Evolutionary conservation across 768 basidiomycete genomes (phyloP).

Genomic region (Tricholoma sp.): DNA sequence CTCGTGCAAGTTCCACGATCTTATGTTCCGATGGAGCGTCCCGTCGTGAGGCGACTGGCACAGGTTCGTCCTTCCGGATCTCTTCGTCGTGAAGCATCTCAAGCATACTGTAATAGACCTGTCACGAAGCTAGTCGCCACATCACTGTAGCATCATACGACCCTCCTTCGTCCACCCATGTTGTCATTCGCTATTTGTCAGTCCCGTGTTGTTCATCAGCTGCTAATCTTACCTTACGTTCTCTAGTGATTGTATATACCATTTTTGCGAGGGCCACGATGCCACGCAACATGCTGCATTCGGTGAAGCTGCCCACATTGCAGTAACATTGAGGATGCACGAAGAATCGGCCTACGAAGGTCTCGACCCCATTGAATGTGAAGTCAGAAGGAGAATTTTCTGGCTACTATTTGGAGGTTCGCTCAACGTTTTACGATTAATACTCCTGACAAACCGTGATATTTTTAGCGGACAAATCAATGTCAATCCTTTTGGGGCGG

Average conservation of each 20-base stretch:
- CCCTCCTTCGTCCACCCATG: constrained; percentile 78
- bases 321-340: constrained; percentile 78
- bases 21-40: constrained; percentile 82
- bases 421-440: constrained; percentile 16
- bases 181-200: constrained; percentile 87
- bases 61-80: constrained; percentile 28
- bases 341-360: constrained; percentile 81
- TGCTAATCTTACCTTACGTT: constrained; percentile 7
- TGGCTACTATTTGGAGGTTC: constrained; percentile 87
- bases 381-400: constrained; percentile 81
- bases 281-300: constrained; percentile 86
- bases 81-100: not conserved
- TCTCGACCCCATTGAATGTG: constrained; percentile 82
- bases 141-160: constrained; percentile 79
- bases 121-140: constrained; percentile 78
- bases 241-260: constrained; percentile 73
- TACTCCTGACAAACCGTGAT: constrained; percentile 7
- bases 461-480: constrained; percentile 76
- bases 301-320: constrained; percentile 82
- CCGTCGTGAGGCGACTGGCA: constrained; percentile 80
- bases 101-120: constrained; percentile 39
- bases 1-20: constrained; percentile 85
- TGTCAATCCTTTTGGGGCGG: constrained; percentile 78
- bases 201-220: constrained; percentile 19
- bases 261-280: constrained; percentile 86